Percentiles rank a stretch among this genome's conserved stretches.
These are phyloP conservation scores for Gaertneriomyces sp. DNA, from an alignment of 192 early-diverging fungal genomes.

Conservation along the genomic window DNA sequence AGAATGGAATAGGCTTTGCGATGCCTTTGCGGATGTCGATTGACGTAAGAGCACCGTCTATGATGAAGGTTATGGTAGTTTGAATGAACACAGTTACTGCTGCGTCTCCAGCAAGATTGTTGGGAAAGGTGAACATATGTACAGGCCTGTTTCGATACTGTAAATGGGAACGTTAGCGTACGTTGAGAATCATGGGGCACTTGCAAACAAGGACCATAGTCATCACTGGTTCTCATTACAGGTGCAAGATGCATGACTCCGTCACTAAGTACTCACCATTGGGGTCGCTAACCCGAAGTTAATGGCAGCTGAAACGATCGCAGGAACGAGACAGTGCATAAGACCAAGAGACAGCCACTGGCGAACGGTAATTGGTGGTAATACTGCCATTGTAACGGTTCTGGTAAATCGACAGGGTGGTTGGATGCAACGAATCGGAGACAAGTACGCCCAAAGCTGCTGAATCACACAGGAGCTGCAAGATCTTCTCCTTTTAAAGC, in stretches of 20 bases:
- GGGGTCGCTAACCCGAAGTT: constrained; percentile 24
- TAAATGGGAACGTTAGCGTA: no score
- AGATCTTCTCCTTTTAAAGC: no score
- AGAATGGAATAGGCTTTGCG: constrained; percentile 2
- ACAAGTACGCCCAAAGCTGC: no score
- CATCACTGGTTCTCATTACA: no score
- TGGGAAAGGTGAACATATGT: constrained; percentile 16
- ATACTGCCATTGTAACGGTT: background rate
- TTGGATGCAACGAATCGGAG: no score
- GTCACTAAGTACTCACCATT: background rate
- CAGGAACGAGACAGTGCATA: constrained; percentile 25
- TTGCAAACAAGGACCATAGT: no score
- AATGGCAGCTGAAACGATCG: constrained; percentile 18
- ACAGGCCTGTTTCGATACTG: constrained; percentile 5
- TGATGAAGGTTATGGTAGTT: constrained; percentile 14
- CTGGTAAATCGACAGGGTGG: no score
- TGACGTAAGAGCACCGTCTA: constrained; percentile 20
- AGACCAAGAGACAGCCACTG: constrained; percentile 15
- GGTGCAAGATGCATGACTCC: no score
- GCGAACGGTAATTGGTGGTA: constrained; percentile 15
- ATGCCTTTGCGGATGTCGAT: constrained; percentile 17
- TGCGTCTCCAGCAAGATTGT: constrained; percentile 29
- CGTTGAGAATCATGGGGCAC: no score
- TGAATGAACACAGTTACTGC: constrained; percentile 25
- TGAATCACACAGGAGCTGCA: no score